These are phyloP conservation scores for Gossypium mustelinum DNA, from an alignment of 345 rosid genomes.

Conservation along the genomic window DNA sequence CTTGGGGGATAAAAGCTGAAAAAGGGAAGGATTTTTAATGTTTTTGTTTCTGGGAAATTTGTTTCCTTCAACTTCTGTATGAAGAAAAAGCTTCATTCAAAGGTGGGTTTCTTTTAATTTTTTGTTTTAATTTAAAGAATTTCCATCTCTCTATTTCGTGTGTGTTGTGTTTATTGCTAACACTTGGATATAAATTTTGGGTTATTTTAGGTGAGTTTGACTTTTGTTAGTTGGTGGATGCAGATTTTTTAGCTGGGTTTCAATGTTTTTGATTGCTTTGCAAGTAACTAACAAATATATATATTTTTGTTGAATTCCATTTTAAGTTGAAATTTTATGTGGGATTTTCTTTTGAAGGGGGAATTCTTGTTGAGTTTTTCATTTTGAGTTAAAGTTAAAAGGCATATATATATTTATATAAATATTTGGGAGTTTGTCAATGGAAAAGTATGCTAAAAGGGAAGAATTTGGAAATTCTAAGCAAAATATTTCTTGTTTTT, in stretches of 20 bases:
- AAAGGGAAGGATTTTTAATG: neutral
- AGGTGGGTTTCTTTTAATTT: conserved; percentile 18
- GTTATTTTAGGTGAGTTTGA: conserved; percentile 20
- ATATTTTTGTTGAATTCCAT: neutral
- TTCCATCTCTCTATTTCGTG: neutral
- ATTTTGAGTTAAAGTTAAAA: neutral
- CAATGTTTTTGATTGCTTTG: conserved; percentile 13
- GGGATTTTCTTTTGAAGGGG: conserved; percentile 5
- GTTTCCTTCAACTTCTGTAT: conserved; percentile 8
- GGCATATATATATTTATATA: neutral
- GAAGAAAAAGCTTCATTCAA: conserved; percentile 13
- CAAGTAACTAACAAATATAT: conserved; percentile 9
- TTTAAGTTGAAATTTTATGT: neutral
- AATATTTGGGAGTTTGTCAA: neutral
- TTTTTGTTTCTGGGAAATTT: conserved; percentile 15
- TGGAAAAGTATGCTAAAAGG: neutral
- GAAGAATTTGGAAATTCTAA: neutral
- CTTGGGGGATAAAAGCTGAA: neutral
- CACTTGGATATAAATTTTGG: conserved; percentile 3
- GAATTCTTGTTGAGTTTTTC: neutral
- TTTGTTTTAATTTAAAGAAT: neutral
- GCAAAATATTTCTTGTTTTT: neutral
- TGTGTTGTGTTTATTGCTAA: neutral
- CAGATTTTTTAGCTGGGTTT: conserved; percentile 10
- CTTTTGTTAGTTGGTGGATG: conserved; percentile 18